Evolutionary conservation across 140 eudicot genomes (phyloP).

Genomic region (Cichorium intybus): DNA sequence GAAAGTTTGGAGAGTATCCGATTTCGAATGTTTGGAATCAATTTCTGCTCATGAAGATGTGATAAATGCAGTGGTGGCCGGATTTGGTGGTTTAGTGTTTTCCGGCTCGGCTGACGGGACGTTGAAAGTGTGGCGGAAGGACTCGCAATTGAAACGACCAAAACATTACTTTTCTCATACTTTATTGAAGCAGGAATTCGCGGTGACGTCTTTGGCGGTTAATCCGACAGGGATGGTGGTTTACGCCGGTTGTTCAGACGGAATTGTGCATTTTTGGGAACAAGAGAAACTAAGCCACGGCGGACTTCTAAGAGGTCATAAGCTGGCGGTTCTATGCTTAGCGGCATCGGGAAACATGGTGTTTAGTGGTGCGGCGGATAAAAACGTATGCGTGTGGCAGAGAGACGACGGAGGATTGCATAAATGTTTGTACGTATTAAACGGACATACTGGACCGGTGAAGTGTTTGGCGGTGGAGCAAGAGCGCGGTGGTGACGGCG

Average conservation of each 20-base stretch:
- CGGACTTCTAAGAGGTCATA: slow-evolving; percentile 62
- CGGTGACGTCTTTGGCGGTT: slow-evolving; percentile 60
- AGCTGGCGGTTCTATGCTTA: slow-evolving; percentile 53
- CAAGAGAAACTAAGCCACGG: slow-evolving; percentile 38
- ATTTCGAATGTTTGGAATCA: slow-evolving; percentile 71
- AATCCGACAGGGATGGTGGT: slow-evolving; percentile 34
- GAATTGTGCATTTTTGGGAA: slow-evolving; percentile 67
- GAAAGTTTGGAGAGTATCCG: slow-evolving; percentile 65
- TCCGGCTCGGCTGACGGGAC: slow-evolving; percentile 79
- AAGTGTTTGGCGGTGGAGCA: slow-evolving; percentile 78
- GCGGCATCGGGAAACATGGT: slow-evolving; percentile 44
- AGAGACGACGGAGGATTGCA: slow-evolving; percentile 43
- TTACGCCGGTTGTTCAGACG: slow-evolving; percentile 71
- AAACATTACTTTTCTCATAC: slow-evolving; percentile 56
- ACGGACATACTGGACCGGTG: slow-evolving; percentile 75
- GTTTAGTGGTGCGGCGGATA: slow-evolving; percentile 75
- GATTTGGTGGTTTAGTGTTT: slow-evolving; percentile 55
- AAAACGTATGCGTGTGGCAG: slow-evolving; percentile 70
- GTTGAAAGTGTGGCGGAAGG: slow-evolving; percentile 65
- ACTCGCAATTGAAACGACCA: slow-evolving; percentile 56
- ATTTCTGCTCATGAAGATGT: slow-evolving; percentile 68
- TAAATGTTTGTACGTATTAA: slow-evolving; percentile 49
- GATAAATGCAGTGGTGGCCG: slow-evolving; percentile 63
- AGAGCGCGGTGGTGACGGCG: slow-evolving; percentile 12
- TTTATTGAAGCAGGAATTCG: slow-evolving; percentile 63